These are phyloP conservation scores for Sphaerulina populicola DNA, from an alignment of 2,329 filamentous ascomycete genomes.

Conservation along the genomic window DNA sequence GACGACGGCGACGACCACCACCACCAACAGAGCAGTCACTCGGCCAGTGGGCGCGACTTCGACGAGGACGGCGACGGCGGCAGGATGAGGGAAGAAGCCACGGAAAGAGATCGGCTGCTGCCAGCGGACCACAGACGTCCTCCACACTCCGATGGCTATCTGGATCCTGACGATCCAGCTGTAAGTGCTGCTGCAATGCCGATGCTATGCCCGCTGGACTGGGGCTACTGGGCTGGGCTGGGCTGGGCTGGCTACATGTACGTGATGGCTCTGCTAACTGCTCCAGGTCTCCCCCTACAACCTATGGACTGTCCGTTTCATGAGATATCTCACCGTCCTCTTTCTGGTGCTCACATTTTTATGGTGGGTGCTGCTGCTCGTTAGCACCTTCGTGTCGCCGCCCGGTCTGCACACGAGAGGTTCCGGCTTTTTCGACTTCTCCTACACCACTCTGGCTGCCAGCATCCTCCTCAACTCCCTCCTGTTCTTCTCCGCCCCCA, in stretches of 20 bases:
- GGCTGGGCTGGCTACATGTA: too few species aligned
- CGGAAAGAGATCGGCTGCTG: slow-evolving; percentile 60
- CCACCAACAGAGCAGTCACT: too few species aligned
- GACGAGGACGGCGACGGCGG: slow-evolving; percentile 16
- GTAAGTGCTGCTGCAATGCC: slow-evolving; percentile 43
- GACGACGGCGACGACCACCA: slow-evolving; percentile 36
- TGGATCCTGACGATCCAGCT: slow-evolving; percentile 72
- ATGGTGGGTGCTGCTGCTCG: slow-evolving; percentile 91
- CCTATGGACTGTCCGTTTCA: slow-evolving; percentile 75
- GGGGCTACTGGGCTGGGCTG: too few species aligned
- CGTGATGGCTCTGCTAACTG: slow-evolving; percentile 17
- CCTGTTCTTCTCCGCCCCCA: slow-evolving; percentile 81
- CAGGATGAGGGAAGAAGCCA: slow-evolving; percentile 43
- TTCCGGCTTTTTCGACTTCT: slow-evolving; percentile 85
- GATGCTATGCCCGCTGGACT: too few species aligned
- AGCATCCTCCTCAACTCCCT: slow-evolving; percentile 68
- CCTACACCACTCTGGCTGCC: slow-evolving; percentile 69
- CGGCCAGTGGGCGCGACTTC: slow-evolving; percentile 16
- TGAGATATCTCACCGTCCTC: slow-evolving; percentile 68
- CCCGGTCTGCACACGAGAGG: slow-evolving; percentile 78
- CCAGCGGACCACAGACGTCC: slow-evolving; percentile 46
- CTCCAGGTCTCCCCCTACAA: slow-evolving; percentile 75
- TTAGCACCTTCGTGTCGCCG: slow-evolving; percentile 83
- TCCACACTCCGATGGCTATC: slow-evolving; percentile 55
- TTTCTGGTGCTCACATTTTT: slow-evolving; percentile 68